Base-by-base conservation (phyloP, 163 green algal species). In the Scenedesmus sp. region DNA sequence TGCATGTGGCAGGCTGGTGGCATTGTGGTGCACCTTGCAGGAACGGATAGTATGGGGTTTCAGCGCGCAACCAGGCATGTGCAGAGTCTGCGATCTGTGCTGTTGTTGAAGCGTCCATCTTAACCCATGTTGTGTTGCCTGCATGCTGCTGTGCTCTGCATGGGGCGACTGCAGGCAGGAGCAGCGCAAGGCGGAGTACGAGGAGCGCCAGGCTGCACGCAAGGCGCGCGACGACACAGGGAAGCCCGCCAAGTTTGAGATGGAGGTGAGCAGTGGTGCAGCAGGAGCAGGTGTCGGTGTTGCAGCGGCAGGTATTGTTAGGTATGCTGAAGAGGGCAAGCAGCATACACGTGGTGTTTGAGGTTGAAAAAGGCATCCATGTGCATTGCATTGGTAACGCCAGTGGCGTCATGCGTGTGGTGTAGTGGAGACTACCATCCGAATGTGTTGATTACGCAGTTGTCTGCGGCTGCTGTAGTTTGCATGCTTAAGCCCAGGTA, bases 131-230 rank as follows among this genome's bases (percentile, higher is more conserved):
- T 76, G 65, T 37, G 9, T 40, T 76, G 0, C 3, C 30, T 76
- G 61, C 56, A 3, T 10, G 13, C 22, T 72, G 59, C 59, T 35
- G 59, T 10, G 59, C 59, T 35, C 22, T 72, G 15, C 24, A 9
- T 37, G 2, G 37, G 61, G 5, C 37, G 30, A 0, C 53, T 59
- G 73, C 78, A 89, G 81, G 65, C 61, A 89, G 24, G 88, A 88
- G 81, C 42, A 85, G 65, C 81, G 88, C 68, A 90, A 92, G 73
- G 33, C n/a, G 20, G 89, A 92, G 89, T 92, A 76, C 18, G 83
- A 90, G 83, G 72, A 92, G 89, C 89, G 89, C 56, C 83, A 90
- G 83, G 89, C 89, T 56, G 83, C 70, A 20, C 89, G 89, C 72
- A 87, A 87, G 72, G 89, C 89, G 3, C 59, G 37, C 35, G 83